These are phyloP conservation scores for Lojkania enalia DNA, from an alignment of 2,329 filamentous ascomycete genomes.

Conservation along the genomic window DNA sequence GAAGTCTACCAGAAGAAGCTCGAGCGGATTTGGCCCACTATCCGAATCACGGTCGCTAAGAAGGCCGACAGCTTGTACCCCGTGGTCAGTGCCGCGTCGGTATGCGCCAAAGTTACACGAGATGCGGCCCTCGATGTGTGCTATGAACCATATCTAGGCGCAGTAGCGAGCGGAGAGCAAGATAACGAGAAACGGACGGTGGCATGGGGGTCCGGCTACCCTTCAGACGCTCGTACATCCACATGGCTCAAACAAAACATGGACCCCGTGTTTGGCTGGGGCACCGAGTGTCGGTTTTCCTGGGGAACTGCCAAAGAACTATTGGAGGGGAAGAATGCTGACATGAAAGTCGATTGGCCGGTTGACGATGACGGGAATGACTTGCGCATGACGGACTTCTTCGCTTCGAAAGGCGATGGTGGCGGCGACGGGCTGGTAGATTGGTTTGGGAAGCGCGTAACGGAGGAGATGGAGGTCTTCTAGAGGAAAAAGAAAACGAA, in stretches of 20 bases:
- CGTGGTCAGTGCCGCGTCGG: slow-evolving; percentile 88
- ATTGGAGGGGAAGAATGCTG: slow-evolving; percentile 73
- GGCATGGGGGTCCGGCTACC: slow-evolving; percentile 91
- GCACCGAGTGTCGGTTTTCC: slow-evolving; percentile 87
- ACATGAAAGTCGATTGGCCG: slow-evolving; percentile 82
- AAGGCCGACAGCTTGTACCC: slow-evolving; percentile 94
- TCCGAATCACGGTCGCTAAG: slow-evolving; percentile 55
- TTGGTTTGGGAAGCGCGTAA: slow-evolving; percentile 80
- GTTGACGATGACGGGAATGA: slow-evolving; percentile 69
- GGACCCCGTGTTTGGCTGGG: slow-evolving; percentile 95
- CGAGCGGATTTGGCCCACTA: slow-evolving; percentile 78
- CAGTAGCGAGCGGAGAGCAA: slow-evolving; percentile 29
- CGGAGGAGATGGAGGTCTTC: slow-evolving; percentile 73
- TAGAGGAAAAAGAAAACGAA: slow-evolving; percentile 40
- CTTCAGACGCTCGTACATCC: slow-evolving; percentile 79
- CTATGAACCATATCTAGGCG: slow-evolving; percentile 58
- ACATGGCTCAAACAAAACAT: slow-evolving; percentile 83
- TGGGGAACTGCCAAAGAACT: slow-evolving; percentile 96
- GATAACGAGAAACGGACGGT: slow-evolving; percentile 40
- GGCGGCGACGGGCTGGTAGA: slow-evolving; percentile 68
- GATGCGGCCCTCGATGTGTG: slow-evolving; percentile 85
- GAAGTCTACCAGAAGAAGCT: slow-evolving; percentile 82
- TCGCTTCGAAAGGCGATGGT: slow-evolving; percentile 54
- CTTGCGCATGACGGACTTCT: slow-evolving; percentile 75
- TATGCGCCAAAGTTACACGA: slow-evolving; percentile 94